Percentiles rank a stretch among this genome's conserved stretches.
These are phyloP conservation scores for Clitopilus hobsonii DNA, from an alignment of 768 basidiomycete species.

Conservation along the genomic window DNA sequence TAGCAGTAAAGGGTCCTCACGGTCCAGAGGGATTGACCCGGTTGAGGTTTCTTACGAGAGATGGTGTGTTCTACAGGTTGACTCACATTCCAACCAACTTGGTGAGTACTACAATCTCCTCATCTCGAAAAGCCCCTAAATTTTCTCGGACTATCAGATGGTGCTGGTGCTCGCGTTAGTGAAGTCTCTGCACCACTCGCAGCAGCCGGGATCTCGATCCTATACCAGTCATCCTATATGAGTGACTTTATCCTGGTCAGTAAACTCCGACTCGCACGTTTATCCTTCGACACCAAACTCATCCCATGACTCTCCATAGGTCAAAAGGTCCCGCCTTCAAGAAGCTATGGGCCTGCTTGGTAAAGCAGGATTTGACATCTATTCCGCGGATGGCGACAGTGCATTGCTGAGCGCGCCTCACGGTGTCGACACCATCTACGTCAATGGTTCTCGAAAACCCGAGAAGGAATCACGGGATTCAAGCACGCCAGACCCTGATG, in stretches of 20 bases:
- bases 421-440: conserved; percentile 1
- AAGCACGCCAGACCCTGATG: not conserved
- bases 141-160: conserved; percentile 34
- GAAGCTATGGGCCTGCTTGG: conserved; percentile 60
- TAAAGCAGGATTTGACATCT: conserved; percentile 62
- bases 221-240: conserved; percentile 81
- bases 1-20: conserved; percentile 17
- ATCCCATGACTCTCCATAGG: conserved; percentile 31
- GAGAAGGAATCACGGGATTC: not conserved
- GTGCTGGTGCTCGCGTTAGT: conserved; percentile 66
- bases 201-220: conserved; percentile 72
- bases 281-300: not conserved
- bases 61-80: conserved; percentile 80
- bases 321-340: conserved; percentile 60
- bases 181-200: conserved; percentile 76
- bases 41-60: conserved; percentile 69
- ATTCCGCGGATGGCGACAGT: conserved; percentile 40
- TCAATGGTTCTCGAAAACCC: not conserved
- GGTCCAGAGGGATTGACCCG: conserved; percentile 33
- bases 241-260: conserved; percentile 79
- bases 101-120: conserved; percentile 34
- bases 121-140: conserved; percentile 5
- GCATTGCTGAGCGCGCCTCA: conserved; percentile 16
- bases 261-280: conserved; percentile 6
- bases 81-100: conserved; percentile 68